Percentiles rank a stretch among this genome's conserved stretches.
Evolutionary conservation across 345 rosid species (phyloP).

Genomic region (Rhizophora apiculata): DNA sequence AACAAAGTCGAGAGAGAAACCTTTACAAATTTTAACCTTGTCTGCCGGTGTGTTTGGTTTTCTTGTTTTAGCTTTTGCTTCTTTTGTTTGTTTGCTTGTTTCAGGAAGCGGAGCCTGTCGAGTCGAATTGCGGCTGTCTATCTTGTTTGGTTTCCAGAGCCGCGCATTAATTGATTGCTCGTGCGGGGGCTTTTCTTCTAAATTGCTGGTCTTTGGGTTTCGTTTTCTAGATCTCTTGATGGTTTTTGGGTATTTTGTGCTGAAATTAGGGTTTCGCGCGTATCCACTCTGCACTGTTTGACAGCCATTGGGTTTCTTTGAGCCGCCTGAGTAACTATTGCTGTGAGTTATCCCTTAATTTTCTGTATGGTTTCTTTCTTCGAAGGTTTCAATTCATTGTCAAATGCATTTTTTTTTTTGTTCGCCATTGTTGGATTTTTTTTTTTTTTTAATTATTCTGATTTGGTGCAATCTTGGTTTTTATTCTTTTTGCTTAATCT

Average conservation of each 20-base stretch:
- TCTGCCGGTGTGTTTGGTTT: no score
- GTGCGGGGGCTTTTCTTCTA: no score
- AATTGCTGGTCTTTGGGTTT: constrained; percentile 25
- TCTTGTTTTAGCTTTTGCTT: no score
- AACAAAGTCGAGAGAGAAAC: no score
- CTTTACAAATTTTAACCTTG: no score
- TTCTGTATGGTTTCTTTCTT: background rate
- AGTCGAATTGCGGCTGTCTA: no score
- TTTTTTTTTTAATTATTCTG: background rate
- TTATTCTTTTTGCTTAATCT: no score
- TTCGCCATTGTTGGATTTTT: background rate
- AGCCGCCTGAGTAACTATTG: background rate
- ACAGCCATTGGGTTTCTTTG: background rate
- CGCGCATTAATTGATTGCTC: no score
- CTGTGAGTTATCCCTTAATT: constrained; percentile 8
- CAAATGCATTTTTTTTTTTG: background rate
- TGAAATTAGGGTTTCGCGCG: constrained; percentile 41
- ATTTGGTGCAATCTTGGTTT: background rate
- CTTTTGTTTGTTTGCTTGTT: no score
- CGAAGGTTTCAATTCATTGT: background rate
- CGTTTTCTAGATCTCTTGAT: constrained; percentile 23
- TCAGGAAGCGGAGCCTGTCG: no score
- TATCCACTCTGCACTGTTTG: background rate
- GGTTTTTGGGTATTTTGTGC: constrained; percentile 30
- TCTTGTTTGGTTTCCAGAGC: no score